Evolutionary conservation across 2,329 filamentous ascomycete genomes (phyloP), one percentile per base, ranked within the genome.

Genomic region (Cercospora citrullina): DNA sequence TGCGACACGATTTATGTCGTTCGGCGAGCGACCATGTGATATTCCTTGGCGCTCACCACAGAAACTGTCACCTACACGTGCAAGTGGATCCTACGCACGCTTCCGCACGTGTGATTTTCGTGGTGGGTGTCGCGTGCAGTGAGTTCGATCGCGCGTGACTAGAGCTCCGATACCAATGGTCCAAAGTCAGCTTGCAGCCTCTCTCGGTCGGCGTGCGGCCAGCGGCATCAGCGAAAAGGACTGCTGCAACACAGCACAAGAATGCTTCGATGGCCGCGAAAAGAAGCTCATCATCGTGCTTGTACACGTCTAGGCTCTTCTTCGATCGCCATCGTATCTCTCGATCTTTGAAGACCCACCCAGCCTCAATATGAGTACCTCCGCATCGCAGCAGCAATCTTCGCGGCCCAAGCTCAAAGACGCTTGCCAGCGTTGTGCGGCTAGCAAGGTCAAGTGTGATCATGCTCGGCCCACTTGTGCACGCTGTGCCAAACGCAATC

Each of bases 361-460:
- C 48, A 53, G 48, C 48, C 48, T 23, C 48, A 53, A 53, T 28
- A 53, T 53, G 48, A 53, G 48, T 53, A 53, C 48, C 48, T 53
- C 48, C 48, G 2, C 48, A 23, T 53, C 48, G 21, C 21, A 23
- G 23, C 48, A 53, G 48, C 48, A 53, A 14, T 53, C 48, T 14
- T 53, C 48, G 12, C 48, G 48, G 18, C 48, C 48, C 0, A 53
- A 53, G 48, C 48, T 53, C 5, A 53, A 53, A 26, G 48, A 53
- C 23, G 48, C 48, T 26, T 53, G 48, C 48, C 48, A 53, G 48
- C 48, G 48, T 53, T 53, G 48, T 53, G 48, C 48, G 21, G 48
- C 48, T 6, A 53, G 48, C 9, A 53, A 53, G 48, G 48, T 53
- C 48, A 53, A 53, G 48, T 53, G 48, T 2, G 48, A 53, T 5